Percentiles rank a stretch among this genome's conserved stretches.
These are phyloP conservation scores for Ascochyta fabae DNA, from an alignment of 2,329 filamentous ascomycete genomes.

Conservation along the genomic window DNA sequence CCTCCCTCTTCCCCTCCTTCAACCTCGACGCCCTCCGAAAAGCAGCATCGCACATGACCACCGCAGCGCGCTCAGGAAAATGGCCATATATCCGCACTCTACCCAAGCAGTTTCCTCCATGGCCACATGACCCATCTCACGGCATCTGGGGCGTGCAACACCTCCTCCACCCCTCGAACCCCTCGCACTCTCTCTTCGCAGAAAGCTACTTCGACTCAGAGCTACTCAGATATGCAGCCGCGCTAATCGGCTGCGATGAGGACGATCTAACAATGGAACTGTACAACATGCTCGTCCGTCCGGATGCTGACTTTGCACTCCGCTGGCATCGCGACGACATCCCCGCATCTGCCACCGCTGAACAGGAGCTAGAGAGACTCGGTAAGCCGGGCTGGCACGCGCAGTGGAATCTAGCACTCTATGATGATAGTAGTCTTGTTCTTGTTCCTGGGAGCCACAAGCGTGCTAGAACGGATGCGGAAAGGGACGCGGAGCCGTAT, in stretches of 20 bases:
- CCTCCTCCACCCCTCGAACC: conserved; percentile 75
- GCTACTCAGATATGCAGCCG: conserved; percentile 68
- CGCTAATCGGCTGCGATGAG: conserved; percentile 62
- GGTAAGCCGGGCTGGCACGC: conserved; percentile 71
- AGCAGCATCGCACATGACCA: conserved; percentile 64
- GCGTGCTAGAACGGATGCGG: conserved; percentile 71
- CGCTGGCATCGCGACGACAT: conserved; percentile 90
- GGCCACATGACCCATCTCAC: conserved; percentile 64
- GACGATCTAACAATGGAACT: conserved; percentile 82
- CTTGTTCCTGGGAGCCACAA: conserved; percentile 79
- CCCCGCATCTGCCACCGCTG: conserved; percentile 65
- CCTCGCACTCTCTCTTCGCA: conserved; percentile 67
- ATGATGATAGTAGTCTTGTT: conserved; percentile 72
- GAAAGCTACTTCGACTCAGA: conserved; percentile 73
- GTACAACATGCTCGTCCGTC: conserved; percentile 83
- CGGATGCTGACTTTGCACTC: conserved; percentile 73
- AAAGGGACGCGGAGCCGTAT: conserved; percentile 72
- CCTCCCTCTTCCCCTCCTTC: conserved; percentile 61
- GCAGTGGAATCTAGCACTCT: conserved; percentile 87
- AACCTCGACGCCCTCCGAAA: conserved; percentile 64
- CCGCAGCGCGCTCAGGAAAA: conserved; percentile 68
- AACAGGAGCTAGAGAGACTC: conserved; percentile 71
- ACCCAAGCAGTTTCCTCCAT: conserved; percentile 90
- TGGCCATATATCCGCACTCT: conserved; percentile 87
- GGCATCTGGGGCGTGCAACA: conserved; percentile 93